These are phyloP conservation scores for Capsicum baccatum DNA, from an alignment of 257 asterid species.

Conservation along the genomic window DNA sequence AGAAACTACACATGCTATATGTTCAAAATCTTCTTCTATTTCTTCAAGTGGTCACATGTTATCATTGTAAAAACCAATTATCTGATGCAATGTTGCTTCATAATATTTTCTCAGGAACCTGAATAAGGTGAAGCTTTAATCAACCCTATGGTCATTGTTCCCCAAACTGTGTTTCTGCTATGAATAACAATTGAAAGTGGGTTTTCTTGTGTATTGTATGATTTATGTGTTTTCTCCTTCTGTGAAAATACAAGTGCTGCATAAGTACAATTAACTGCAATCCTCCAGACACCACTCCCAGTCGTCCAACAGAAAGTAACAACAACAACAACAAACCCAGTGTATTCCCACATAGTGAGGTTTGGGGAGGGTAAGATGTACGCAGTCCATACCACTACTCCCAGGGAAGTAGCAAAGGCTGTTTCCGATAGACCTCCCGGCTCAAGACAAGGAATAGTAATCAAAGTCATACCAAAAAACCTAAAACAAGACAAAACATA, in stretches of 20 bases:
- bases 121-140: constrained; percentile 1
- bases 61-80: constrained; percentile 2
- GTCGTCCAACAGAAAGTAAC: background rate
- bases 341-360: too few species aligned
- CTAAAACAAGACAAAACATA: too few species aligned
- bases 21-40: background rate
- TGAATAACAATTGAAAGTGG: background rate
- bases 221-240: background rate
- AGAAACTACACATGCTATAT: background rate
- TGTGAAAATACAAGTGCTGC: background rate
- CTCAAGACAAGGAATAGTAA: too few species aligned
- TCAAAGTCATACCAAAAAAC: too few species aligned
- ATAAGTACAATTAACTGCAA: background rate
- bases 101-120: constrained; percentile 24
- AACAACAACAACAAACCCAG: too few species aligned
- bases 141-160: background rate
- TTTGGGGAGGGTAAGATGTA: too few species aligned
- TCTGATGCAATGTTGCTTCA: constrained; percentile 16
- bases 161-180: constrained; percentile 24
- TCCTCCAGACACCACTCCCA: background rate
- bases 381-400: too few species aligned
- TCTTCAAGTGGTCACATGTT: constrained; percentile 3
- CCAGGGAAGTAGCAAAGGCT: too few species aligned
- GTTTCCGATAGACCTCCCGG: too few species aligned
- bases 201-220: background rate